Evolutionary conservation across 2,329 filamentous ascomycete species (phyloP), one percentile per base, ranked within the genome.

Genomic region (Tolypocladium endophyticum): DNA sequence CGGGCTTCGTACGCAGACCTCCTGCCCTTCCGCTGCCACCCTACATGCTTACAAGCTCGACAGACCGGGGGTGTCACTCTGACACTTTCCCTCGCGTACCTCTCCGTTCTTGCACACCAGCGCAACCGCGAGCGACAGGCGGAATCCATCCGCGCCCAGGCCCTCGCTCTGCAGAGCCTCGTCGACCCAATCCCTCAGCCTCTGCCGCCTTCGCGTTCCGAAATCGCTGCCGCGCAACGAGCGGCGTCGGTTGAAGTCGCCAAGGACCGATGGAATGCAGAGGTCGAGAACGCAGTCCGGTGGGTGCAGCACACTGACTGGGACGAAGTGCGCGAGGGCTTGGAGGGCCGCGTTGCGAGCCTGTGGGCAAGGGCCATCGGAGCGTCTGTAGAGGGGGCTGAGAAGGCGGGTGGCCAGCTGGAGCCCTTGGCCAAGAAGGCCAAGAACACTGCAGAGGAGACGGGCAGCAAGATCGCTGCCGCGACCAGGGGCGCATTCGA

Each of bases 221-320:
- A 83, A 67, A 71, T 77, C 45, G 77, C 79, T 55, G 76, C 77
- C 43, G 73, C 81, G 57, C 77, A 82, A 65, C 77, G 81, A 62
- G 78, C 80, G 35, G 79, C 79, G 55, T 75, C 89, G 56, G 70
- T 85, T 58, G 88, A 92, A 69, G 77, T 83, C 41, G 79, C 87
- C 66, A 93, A 93, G 77, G 87, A 89, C 68, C 79, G 83, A 61
- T 93, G 89, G 89, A 93, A 94, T 72, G 73, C 81, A 57, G 89
- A 93, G 73, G 73, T 93, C 41, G 82, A 87, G 71, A 78, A 79
- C 62, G 80, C 87, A 57, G 87, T 88, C 59, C 79, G 78, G 61
- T 87, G 84, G 80, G 81, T 84, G 60, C 84, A 91, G 73, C 79
- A 74, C 39, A 85, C 81, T 62, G 83, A 88, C 71, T 90, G 87